phyloP scores from a whole-genome alignment of 2,329 filamentous ascomycete species.

The Fusarium xyrophilum region DNA sequence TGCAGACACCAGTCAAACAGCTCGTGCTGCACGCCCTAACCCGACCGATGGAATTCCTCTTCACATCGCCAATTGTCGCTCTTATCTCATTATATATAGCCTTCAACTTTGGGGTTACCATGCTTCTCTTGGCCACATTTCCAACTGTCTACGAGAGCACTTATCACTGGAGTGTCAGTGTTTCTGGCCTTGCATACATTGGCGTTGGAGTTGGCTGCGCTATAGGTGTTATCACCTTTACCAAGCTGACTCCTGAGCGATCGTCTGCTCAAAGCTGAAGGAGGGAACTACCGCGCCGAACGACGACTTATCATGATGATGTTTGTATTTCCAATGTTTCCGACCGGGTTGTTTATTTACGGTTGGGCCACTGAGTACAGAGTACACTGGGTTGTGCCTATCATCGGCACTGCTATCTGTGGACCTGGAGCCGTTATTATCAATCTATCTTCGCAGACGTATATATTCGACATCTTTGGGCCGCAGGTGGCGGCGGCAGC shows the following conservation, averaged over 20 bases:
- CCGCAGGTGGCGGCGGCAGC: constrained; percentile 17
- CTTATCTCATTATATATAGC: constrained; percentile 57
- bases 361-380: constrained; percentile 27
- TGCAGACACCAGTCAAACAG: rapidly evolving
- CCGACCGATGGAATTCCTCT: constrained; percentile 56
- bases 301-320: constrained; percentile 18
- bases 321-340: constrained; percentile 10
- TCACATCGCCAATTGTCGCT: constrained; percentile 56
- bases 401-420: constrained; percentile 8
- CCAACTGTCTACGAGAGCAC: constrained; percentile 54
- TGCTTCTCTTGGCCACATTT: constrained; percentile 63
- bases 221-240: constrained; percentile 12
- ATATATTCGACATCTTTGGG: neutral
- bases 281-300: neutral
- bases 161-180: constrained; percentile 49
- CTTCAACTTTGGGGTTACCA: constrained; percentile 61
- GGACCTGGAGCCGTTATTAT: rapidly evolving
- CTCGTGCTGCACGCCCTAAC: neutral
- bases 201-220: constrained; percentile 25
- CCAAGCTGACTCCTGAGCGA: constrained; percentile 23
- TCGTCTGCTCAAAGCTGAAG: constrained; percentile 1
- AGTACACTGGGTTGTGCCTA: constrained; percentile 24
- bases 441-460: constrained; percentile 8
- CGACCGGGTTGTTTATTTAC: constrained; percentile 20
- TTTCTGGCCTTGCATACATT: constrained; percentile 34